These are phyloP conservation scores for Tetrahymena elliotti DNA, from an alignment of 73 alveolate species.

Conservation along the genomic window DNA sequence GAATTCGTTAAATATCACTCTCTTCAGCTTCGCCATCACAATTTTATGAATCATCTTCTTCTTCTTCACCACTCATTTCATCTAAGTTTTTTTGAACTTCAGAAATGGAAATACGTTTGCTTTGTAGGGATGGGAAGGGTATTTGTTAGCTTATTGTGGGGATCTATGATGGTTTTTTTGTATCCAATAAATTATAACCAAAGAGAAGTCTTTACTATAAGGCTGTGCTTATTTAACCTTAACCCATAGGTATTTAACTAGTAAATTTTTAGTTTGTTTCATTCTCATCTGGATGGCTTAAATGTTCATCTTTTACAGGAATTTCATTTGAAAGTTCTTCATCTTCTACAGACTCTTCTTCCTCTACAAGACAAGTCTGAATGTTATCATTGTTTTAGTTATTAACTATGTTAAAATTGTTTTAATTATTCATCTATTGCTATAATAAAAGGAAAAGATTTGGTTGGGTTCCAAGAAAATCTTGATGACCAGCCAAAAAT, in stretches of 20 bases:
- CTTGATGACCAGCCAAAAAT: background rate
- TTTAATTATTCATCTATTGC: too few species aligned
- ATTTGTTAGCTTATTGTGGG: background rate
- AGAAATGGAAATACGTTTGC: background rate
- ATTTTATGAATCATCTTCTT: background rate
- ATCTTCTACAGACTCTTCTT: background rate
- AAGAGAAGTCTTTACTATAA: background rate
- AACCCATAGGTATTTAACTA: background rate
- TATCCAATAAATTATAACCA: background rate
- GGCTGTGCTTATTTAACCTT: background rate
- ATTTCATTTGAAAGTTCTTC: background rate
- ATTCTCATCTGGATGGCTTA: background rate
- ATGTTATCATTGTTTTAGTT: background rate
- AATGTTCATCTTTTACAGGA: background rate
- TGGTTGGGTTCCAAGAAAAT: background rate
- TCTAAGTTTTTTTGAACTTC: background rate
- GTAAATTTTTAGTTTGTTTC: background rate
- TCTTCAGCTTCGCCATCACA: background rate
- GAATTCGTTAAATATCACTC: background rate
- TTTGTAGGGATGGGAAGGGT: background rate
- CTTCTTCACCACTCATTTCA: background rate
- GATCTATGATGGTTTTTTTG: background rate
- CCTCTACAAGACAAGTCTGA: background rate
- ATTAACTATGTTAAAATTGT: too few species aligned
- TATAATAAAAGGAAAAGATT: too few species aligned